phyloP scores from a whole-genome alignment of 441 rosid genomes.

The Populus hybrid region DNA sequence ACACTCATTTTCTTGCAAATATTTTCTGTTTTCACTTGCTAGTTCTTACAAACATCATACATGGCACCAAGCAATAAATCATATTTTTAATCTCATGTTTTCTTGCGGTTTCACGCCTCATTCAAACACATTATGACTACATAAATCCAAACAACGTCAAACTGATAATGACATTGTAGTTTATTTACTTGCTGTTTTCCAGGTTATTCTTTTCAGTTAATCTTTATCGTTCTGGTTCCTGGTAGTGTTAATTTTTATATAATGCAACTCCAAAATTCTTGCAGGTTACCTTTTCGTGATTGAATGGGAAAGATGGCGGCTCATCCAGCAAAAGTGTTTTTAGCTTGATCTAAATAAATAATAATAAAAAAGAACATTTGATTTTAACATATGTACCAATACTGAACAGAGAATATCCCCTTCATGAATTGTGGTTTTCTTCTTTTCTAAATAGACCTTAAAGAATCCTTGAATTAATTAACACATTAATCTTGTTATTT shows the following conservation, averaged over 20 bases:
- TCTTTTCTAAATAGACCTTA: too few relatives aligned
- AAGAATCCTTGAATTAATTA: too few relatives aligned
- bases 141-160: not conserved
- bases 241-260: not conserved
- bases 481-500: too few relatives aligned
- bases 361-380: not conserved
- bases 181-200: too few relatives aligned
- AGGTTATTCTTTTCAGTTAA: not conserved
- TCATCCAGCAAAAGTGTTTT: not conserved
- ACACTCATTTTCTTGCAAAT: not conserved
- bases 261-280: slow-evolving; percentile 1
- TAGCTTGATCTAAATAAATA: not conserved
- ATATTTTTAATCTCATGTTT: too few relatives aligned
- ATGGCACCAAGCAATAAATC: not conserved
- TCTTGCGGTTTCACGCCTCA: not conserved
- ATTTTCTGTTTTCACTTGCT: too few relatives aligned
- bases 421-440: not conserved
- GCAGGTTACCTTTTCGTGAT: slow-evolving; percentile 31
- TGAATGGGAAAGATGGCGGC: slow-evolving; percentile 11
- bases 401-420: not conserved
- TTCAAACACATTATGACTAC: too few relatives aligned
- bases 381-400: not conserved
- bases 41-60: not conserved
- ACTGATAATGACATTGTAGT: not conserved
- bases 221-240: not conserved